Base-by-base conservation (phyloP, 1,139 yeast genomes). In the Blastobotrys petasosporus region DNA sequence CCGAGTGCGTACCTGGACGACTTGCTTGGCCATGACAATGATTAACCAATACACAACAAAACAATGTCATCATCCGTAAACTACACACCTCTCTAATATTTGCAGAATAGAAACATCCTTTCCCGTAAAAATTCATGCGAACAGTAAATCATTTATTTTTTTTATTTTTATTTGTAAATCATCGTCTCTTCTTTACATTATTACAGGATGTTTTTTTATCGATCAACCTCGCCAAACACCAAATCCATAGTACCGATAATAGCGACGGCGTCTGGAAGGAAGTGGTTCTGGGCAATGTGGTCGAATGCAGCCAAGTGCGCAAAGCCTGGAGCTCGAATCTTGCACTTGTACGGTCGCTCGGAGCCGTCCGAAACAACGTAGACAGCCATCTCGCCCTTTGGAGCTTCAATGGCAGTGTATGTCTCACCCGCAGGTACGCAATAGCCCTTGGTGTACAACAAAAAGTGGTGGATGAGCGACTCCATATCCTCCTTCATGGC, bases 381-480 rank as follows among this genome's bases (percentile, higher is more conserved):
- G 48, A 85, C 94, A 51, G 85, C 95, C 94, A 86, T 85, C 70
- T 86, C 95, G 63, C 95, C 95, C 78, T 86, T 86, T 65, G 95
- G 95, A 32, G 95, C 95, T 71, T 86, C 95, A 56, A 86, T 86
- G 48, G 87, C 94, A 45, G 94, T 85, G 67, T 86, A 86, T 23
- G 95, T 84, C 71, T 86, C 95, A 59, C 95, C 95, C 49, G 80
- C 84, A 39, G 95, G 95, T 37, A 86, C 95, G 42, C 84, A 81
- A 65, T 80, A 85, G 56, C 95, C 95, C 75, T 86, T 86, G 47
- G 94, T 84, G 73, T 81, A 86, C 57, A 85, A 74, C 65, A 86
- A 73, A 75, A 86, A 86, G 70, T 86, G 95, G 66, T 86, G 95
- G 63, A 86, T 86, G 58, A 86, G 75, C 28, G 94, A 85, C 73